A percentile compares a stretch with the other conserved stretches of the same genome.
phyloP scores from a whole-genome alignment of 768 basidiomycete genomes.

The Hortiboletus flavorubellus region DNA sequence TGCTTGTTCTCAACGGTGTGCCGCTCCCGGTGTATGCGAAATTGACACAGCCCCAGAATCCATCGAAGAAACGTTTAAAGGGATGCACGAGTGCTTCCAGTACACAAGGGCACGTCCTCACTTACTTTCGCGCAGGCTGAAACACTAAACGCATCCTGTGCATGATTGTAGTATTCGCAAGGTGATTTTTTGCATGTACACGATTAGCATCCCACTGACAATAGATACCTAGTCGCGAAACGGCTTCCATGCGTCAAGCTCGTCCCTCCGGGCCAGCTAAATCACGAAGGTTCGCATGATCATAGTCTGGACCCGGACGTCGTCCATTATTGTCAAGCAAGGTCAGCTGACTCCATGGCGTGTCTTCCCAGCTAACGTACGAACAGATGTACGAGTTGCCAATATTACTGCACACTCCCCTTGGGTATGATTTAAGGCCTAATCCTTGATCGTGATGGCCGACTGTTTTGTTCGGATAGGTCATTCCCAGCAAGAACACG shows the following conservation, averaged over 20 bases:
- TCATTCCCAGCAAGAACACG: conserved; percentile 55
- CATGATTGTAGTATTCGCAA: conserved; percentile 47
- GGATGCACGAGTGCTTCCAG: conserved; percentile 56
- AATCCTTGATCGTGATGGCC: not conserved
- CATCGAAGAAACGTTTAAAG: conserved; percentile 58
- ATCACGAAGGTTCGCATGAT: conserved; percentile 46
- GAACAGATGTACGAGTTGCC: conserved; percentile 49
- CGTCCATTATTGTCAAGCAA: conserved; percentile 53
- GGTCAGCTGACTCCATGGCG: conserved; percentile 26
- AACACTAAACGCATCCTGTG: not conserved
- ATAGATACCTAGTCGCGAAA: conserved; percentile 38
- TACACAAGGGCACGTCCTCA: conserved; percentile 51
- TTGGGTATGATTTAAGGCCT: conserved; percentile 35
- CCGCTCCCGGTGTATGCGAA: conserved; percentile 50
- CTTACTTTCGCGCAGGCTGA: not conserved
- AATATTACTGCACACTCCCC: conserved; percentile 55
- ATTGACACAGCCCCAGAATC: conserved; percentile 55
- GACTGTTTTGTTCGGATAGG: conserved; percentile 31
- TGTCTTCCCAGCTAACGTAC: not conserved
- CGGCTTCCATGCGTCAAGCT: conserved; percentile 47
- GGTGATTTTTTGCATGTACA: conserved; percentile 26
- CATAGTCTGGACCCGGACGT: conserved; percentile 42
- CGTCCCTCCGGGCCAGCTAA: conserved; percentile 40
- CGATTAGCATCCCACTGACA: not conserved
- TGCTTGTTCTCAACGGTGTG: conserved; percentile 42